Evolutionary conservation across 1,139 yeast genomes (phyloP).

Genomic region (Lodderomyces elongisporus): DNA sequence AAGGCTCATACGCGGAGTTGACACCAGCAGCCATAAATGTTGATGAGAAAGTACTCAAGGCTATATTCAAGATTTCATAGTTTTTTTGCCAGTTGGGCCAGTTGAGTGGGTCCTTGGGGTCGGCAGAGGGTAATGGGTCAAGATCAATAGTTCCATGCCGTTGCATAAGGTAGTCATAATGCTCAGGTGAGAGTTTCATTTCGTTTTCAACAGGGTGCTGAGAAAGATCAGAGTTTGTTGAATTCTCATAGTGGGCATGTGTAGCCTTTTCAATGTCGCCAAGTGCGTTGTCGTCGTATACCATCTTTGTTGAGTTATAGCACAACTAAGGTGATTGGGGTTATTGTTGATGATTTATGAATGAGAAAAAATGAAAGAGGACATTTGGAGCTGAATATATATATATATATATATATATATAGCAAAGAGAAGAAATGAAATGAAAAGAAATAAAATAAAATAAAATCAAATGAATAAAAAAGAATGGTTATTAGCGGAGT

Average conservation of each 20-base stretch:
- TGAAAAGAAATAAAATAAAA: too few species aligned
- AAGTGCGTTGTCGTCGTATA: too few species aligned
- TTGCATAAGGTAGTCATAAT: slow-evolving; percentile 12
- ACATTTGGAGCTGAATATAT: too few species aligned
- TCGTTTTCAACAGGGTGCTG: too few species aligned
- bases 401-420: too few species aligned
- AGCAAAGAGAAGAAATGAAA: too few species aligned
- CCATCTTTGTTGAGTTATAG: too few species aligned
- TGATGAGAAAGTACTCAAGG: slow-evolving; percentile 14
- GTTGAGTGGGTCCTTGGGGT: slow-evolving; percentile 16
- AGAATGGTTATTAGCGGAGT: too few species aligned
- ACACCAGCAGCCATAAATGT: slow-evolving; percentile 18
- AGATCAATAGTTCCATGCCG: slow-evolving; percentile 16
- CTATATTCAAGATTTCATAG: slow-evolving; percentile 12
- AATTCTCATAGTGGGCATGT: not conserved
- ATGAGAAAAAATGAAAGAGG: too few species aligned
- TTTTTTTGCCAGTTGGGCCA: slow-evolving; percentile 15
- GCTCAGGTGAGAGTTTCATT: slow-evolving; percentile 10
- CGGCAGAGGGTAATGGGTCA: slow-evolving; percentile 16
- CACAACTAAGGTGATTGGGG: too few species aligned
- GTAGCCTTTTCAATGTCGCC: not conserved
- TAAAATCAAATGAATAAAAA: too few species aligned
- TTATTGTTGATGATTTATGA: too few species aligned
- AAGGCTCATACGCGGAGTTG: slow-evolving; percentile 14
- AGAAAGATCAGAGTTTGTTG: not conserved